Evolutionary conservation across 495 filamentous ascomycete genomes (phyloP).

Genomic region (Xylaria curta): DNA sequence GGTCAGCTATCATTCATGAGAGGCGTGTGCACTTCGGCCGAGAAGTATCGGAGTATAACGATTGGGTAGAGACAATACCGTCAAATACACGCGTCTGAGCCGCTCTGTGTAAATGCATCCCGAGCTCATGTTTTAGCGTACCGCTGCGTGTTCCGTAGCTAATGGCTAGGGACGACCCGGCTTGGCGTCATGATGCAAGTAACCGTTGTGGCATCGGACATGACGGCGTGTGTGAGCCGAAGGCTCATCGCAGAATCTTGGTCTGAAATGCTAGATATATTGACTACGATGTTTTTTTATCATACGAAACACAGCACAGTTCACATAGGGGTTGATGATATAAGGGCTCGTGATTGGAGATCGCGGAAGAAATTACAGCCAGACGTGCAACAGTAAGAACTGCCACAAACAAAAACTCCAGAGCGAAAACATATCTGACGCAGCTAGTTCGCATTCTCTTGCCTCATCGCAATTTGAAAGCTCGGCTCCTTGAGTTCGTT

Average conservation of each 20-base stretch:
- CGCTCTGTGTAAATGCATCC: neutral
- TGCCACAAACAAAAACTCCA: neutral
- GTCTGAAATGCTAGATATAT: conserved; percentile 10
- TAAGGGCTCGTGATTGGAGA: neutral
- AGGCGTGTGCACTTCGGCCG: neutral
- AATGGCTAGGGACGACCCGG: conserved; percentile 20
- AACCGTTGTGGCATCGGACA: conserved; percentile 22
- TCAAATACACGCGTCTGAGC: neutral
- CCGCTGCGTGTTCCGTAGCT: conserved; percentile 18
- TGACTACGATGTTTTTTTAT: neutral
- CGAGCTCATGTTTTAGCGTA: neutral
- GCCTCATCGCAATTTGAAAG: neutral
- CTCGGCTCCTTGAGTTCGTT: neutral
- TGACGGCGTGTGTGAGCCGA: neutral
- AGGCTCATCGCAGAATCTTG: conserved; percentile 17
- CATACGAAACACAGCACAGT: neutral
- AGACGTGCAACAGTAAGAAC: neutral
- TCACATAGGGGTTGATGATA: neutral
- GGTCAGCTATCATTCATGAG: neutral
- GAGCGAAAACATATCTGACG: too few relatives aligned
- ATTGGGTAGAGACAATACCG: neutral
- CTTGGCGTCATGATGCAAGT: conserved; percentile 22
- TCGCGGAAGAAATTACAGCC: neutral
- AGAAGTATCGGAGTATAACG: neutral
- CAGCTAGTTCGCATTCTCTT: conserved; percentile 11